These are phyloP conservation scores for Penicillium italicum DNA, from an alignment of 2,329 filamentous ascomycete genomes.

Conservation along the genomic window DNA sequence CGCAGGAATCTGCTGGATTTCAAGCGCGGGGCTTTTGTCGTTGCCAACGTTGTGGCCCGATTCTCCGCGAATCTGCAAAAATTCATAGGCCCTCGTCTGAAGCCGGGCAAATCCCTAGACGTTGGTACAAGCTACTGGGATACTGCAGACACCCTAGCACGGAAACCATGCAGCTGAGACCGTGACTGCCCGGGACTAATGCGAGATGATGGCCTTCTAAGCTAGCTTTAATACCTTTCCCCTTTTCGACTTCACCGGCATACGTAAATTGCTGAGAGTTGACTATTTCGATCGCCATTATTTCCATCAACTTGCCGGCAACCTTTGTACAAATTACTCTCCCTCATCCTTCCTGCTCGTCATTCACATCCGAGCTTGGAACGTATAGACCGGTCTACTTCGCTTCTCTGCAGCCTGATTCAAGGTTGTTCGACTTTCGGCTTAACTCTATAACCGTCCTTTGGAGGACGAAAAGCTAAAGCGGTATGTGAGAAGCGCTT, in stretches of 20 bases:
- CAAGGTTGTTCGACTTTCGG: background rate
- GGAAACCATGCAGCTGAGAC: slow-evolving; percentile 25
- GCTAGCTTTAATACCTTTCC: slow-evolving; percentile 10
- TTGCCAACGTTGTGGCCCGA: slow-evolving; percentile 8
- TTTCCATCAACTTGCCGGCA: background rate
- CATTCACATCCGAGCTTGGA: background rate
- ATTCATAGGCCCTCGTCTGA: slow-evolving; percentile 2
- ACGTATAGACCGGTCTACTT: background rate
- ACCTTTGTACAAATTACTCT: background rate
- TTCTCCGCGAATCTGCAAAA: slow-evolving; percentile 13
- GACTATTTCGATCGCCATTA: slow-evolving; percentile 16
- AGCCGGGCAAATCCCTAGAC: slow-evolving; percentile 14
- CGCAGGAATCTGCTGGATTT: background rate
- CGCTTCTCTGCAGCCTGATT: background rate
- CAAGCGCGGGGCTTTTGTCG: background rate
- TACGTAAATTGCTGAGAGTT: slow-evolving; percentile 16
- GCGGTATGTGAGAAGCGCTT: background rate
- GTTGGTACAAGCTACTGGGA: slow-evolving; percentile 25
- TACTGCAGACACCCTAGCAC: slow-evolving; percentile 30
- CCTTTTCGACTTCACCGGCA: slow-evolving; percentile 14
- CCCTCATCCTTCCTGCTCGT: background rate
- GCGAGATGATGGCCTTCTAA: slow-evolving; percentile 29
- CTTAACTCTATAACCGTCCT: background rate
- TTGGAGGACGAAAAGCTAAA: background rate
- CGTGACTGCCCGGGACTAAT: slow-evolving; percentile 25